A percentile compares a stretch with the other conserved stretches of the same genome.
Conservation (phyloP, 78 protist genomes). For the Protostelium mycophagum region DNA sequence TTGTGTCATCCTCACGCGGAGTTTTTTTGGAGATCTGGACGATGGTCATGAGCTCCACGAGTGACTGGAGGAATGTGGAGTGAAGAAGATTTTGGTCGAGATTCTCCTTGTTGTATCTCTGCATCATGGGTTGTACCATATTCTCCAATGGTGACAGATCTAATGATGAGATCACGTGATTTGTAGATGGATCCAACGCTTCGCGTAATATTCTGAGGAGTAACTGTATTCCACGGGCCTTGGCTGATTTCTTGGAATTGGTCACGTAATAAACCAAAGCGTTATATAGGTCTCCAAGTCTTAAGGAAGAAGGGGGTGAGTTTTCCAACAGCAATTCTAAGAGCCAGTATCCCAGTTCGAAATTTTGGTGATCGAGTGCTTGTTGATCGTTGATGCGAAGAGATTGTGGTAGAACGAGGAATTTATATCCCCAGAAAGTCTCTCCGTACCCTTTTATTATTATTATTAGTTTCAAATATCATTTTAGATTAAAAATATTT, state of each 20-base stretch:
- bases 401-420: background rate
- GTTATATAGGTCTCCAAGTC: background rate
- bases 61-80: background rate
- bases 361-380: background rate
- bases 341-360: slow-evolving; percentile 1
- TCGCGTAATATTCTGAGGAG: background rate
- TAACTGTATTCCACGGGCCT: background rate
- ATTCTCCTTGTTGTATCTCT: background rate
- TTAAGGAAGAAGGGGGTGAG: background rate
- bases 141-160: background rate
- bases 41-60: slow-evolving; percentile 2
- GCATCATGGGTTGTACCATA: background rate
- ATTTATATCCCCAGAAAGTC: background rate
- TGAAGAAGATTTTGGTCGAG: background rate
- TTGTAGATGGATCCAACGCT: background rate
- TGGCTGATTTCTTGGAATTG: background rate
- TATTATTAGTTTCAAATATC: background rate
- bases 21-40: background rate
- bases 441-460: background rate
- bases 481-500: background rate
- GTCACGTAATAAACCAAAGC: background rate
- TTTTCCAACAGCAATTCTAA: background rate
- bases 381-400: slow-evolving; percentile 3
- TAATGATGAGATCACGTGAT: background rate
- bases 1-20: background rate